phyloP scores from a whole-genome alignment of 495 filamentous ascomycete genomes.

The Astrothelium subdiscretum region DNA sequence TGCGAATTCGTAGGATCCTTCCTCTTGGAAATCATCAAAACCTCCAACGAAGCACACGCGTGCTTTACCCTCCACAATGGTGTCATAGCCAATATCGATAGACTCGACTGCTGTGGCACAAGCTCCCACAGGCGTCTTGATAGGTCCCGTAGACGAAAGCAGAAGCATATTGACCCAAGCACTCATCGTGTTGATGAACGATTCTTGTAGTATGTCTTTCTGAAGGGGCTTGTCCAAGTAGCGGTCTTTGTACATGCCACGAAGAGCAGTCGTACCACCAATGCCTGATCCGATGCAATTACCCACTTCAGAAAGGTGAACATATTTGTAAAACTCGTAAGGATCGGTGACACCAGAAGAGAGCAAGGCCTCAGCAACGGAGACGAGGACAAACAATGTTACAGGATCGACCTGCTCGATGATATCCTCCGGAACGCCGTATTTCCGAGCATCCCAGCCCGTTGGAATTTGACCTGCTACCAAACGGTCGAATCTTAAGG shows the following conservation, averaged over 20 bases:
- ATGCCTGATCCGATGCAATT: conserved; percentile 98
- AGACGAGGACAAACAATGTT: conserved; percentile 87
- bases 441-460: conserved; percentile 89
- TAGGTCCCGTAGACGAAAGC: conserved; percentile 90
- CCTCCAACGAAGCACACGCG: conserved; percentile 95
- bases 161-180: conserved; percentile 99
- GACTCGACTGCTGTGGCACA: conserved; percentile 97
- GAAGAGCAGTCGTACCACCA: conserved; percentile 80
- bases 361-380: conserved; percentile 80
- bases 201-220: conserved; percentile 98
- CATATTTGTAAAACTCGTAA: conserved; percentile 99
- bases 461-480: conserved; percentile 95
- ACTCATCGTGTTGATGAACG: conserved; percentile 99
- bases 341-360: conserved; percentile 96
- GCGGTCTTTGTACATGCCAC: conserved; percentile 97
- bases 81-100: conserved; percentile 93
- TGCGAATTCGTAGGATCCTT: conserved; percentile 98
- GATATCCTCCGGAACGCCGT: conserved; percentile 95
- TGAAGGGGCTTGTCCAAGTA: conserved; percentile 96
- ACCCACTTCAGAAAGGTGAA: conserved; percentile 94
- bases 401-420: conserved; percentile 95
- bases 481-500: conserved; percentile 88
- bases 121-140: conserved; percentile 96
- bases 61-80: conserved; percentile 94
- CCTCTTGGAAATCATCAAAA: conserved; percentile 98